A percentile compares a stretch with the other conserved stretches of the same genome.
phyloP scores from a whole-genome alignment of 371 early-diverging fungal genomes.

The Haplosporangium sp. region DNA sequence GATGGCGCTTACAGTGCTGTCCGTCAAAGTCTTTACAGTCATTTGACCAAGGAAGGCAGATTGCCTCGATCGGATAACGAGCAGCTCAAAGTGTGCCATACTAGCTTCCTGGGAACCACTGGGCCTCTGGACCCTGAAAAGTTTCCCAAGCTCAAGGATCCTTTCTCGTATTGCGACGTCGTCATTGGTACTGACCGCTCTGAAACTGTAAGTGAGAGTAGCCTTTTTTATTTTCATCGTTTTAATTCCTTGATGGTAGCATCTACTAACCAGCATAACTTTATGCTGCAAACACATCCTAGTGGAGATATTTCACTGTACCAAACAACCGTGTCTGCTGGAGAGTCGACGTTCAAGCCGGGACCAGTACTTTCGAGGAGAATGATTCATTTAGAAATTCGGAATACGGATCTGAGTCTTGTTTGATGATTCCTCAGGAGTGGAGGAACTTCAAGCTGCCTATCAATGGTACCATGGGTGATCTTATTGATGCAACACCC shows the following conservation, averaged over 20 bases:
- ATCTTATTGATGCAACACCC: slow-evolving; percentile 21
- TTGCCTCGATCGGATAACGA: slow-evolving; percentile 27
- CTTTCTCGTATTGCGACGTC: slow-evolving; percentile 21
- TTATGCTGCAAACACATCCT: too few species aligned
- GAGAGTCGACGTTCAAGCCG: slow-evolving; percentile 41
- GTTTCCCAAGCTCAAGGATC: slow-evolving; percentile 28
- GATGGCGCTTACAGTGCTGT: slow-evolving; percentile 30
- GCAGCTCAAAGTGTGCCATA: slow-evolving; percentile 19
- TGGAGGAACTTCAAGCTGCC: slow-evolving; percentile 32
- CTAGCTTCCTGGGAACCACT: slow-evolving; percentile 41
- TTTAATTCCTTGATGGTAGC: not conserved
- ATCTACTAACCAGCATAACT: not conserved
- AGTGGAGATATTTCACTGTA: slow-evolving; percentile 42
- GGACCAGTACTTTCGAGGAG: slow-evolving; percentile 16
- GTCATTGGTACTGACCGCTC: slow-evolving; percentile 30
- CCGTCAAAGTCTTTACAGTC: slow-evolving; percentile 8
- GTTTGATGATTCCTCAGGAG: slow-evolving; percentile 9
- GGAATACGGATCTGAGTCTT: slow-evolving; percentile 29
- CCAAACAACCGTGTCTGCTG: slow-evolving; percentile 43
- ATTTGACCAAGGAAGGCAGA: slow-evolving; percentile 10
- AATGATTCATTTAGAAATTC: slow-evolving; percentile 31
- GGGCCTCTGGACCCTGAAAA: slow-evolving; percentile 23
- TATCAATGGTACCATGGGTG: slow-evolving; percentile 28
- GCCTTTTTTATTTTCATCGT: not conserved
- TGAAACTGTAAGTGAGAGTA: slow-evolving; percentile 31